A percentile compares a stretch with the other conserved stretches of the same genome.
These are phyloP conservation scores for Musa acuminata DNA, from an alignment of 176 grass and related monocot species.

Conservation along the genomic window DNA sequence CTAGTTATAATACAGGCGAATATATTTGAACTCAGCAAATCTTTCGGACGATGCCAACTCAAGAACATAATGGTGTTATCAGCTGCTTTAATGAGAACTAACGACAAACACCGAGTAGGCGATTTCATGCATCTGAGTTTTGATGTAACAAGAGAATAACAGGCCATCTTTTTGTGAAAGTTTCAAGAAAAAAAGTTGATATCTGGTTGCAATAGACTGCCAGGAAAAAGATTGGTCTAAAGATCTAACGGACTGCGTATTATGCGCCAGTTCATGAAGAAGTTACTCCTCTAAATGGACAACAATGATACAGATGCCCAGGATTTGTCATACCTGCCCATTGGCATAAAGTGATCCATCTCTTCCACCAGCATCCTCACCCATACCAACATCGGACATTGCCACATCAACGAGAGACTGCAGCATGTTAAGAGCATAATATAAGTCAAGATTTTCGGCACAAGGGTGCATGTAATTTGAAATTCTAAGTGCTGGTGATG, in stretches of 20 bases:
- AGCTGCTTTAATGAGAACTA: too few relatives aligned
- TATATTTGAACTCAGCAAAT: too few relatives aligned
- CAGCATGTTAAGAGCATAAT: neutral
- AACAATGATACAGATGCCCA: neutral
- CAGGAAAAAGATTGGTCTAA: neutral
- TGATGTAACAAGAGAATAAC: too few relatives aligned
- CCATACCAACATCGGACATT: constrained; percentile 46
- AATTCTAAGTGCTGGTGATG: neutral
- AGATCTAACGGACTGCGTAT: too few relatives aligned
- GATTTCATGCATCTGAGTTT: too few relatives aligned
- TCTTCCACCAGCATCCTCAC: constrained; percentile 41
- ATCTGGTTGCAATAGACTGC: neutral
- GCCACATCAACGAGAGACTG: constrained; percentile 50
- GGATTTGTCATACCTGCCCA: constrained; percentile 29
- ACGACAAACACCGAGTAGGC: too few relatives aligned
- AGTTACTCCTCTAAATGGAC: neutral
- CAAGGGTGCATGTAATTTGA: neutral
- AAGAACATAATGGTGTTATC: too few relatives aligned
- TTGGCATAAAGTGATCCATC: constrained; percentile 59
- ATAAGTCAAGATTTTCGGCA: neutral
- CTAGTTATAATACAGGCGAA: too few relatives aligned
- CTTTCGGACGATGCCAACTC: too few relatives aligned
- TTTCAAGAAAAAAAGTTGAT: neutral
- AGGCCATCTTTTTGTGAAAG: too few relatives aligned
- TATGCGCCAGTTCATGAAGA: neutral